Evolutionary conservation across 768 basidiomycete species (phyloP), one percentile per base, ranked within the genome.

Genomic region (Naematelia aurantialba): DNA sequence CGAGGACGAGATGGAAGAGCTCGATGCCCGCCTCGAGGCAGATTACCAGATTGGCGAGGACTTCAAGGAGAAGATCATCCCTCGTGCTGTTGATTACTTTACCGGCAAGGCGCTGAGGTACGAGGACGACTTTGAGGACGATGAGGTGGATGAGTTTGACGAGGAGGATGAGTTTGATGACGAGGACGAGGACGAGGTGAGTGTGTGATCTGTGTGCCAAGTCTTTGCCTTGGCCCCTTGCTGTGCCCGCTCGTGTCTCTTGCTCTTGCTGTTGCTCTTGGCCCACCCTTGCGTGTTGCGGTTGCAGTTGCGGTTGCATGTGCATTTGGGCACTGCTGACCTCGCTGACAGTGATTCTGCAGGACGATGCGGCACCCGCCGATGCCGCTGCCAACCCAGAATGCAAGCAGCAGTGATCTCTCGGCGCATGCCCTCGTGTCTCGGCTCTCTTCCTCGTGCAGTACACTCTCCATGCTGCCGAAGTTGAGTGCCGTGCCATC

Each of bases 41-140:
- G 94, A 99, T 78, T 97, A 97, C 76, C 93, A 97, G 81, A 87
- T 99, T 68, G 93, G 94, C 45, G 94, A 97, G 81, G 93, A 98
- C 79, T 81, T 98, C 69, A 97, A 97, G 80, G 94, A 97, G 77
- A 89, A 94, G 90, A 83, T 97, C 73, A 90, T 99, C 60, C 93
- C 94, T 55, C 89, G 89, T 62, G 94, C 92, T 12, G 81, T 98
- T 59, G 96, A 98, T 79, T 97, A 88, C 82, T 99, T 99, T 81
- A 96, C 92, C 4, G 93, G 93, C 65, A 93, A 93, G 79, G 91
- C 92, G 13, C 84, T 96, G 50, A 86, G 91, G 68, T 91, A 87
- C 75, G 89, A 80, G 52, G 72, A 70, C 42, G 72, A 76, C 42
- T 72, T 68, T 39, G 71, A 73, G 31, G 76, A 77, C 31, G 68